Evolutionary conservation across 1,139 yeast species (phyloP), one percentile per base, ranked within the genome.

Genomic region (Yamadazyma sp.): DNA sequence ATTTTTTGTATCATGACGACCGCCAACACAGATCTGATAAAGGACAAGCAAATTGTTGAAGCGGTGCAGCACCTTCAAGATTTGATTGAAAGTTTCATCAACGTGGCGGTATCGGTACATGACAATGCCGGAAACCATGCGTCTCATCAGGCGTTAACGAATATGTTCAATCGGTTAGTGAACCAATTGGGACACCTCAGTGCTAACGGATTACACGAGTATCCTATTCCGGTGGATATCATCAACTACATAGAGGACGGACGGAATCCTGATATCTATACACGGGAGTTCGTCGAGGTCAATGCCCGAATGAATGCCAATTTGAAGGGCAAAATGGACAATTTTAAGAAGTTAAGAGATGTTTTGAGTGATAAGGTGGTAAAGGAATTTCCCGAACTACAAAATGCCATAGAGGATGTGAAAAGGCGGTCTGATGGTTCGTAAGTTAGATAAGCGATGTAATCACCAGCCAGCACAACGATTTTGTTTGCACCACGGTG

Each of bases 211-310:
- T 60, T 66, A 1, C 55, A 52, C 27, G 63, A 68, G 39, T 70
- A 56, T 38, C 78, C 82, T 1, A 71, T 87, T 2, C 95, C 96
- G 0, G 58, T 83, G 33, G 96, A 87, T 54, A 89, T 87, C 12
- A 65, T 87, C 6, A 81, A 82, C 44, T 86, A 92, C 56, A 87
- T 92, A 33, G 97, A 92, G 56, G 95, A 89, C 53, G 98, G 98
- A 2, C 71, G 98, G 48, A 92, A 92, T 56, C 98, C 99, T 0
- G 97, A 92, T 56, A 90, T 92, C 34, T 92, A 92, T 60, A 89
- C 97, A 0, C 74, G 98, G 56, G 98, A 94, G 62, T 92, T 92
- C 62, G 88, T 90, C 9, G 98, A 92, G 59, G 87, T 92, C 31
- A 85, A 92, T 15, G 83, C 90, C 21, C 83, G 87, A 51, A 82